phyloP scores from a whole-genome alignment of 257 asterid species.

The Orobanche coerulescens region DNA sequence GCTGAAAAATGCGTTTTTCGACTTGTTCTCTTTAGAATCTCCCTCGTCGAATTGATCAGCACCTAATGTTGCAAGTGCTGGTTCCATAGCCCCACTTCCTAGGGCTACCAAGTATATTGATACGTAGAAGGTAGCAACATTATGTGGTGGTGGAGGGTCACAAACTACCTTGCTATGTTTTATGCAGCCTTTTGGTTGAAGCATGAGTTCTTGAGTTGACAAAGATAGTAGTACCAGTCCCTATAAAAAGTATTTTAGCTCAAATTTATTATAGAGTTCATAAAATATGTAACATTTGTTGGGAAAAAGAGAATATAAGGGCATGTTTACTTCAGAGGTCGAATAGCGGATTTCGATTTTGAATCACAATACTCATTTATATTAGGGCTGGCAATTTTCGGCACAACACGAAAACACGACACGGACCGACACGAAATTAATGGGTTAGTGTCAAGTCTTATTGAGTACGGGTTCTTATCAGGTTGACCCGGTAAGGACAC shows the following conservation, averaged over 20 bases:
- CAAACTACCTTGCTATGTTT: constrained; percentile 42
- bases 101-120: constrained; percentile 63
- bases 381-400: no score
- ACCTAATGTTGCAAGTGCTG: constrained; percentile 72
- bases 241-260: constrained; percentile 24
- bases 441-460: no score
- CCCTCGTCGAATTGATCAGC: constrained; percentile 85
- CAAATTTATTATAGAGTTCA: background rate
- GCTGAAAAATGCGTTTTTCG: constrained; percentile 57
- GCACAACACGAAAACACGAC: no score
- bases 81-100: constrained; percentile 87
- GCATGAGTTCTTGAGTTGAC: constrained; percentile 59
- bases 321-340: no score
- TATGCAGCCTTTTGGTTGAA: constrained; percentile 71
- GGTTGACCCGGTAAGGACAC: no score
- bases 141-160: constrained; percentile 39
- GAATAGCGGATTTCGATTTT: no score
- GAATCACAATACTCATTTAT: no score
- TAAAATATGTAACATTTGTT: no score
- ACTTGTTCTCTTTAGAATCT: constrained; percentile 48
- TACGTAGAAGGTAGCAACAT: constrained; percentile 51
- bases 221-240: constrained; percentile 57
- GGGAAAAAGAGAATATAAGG: background rate
- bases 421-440: no score
- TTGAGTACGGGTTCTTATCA: no score